A percentile compares a stretch with the other conserved stretches of the same genome.
phyloP scores from a whole-genome alignment of 2,329 filamentous ascomycete species.

The Xylariaceae sp. region DNA sequence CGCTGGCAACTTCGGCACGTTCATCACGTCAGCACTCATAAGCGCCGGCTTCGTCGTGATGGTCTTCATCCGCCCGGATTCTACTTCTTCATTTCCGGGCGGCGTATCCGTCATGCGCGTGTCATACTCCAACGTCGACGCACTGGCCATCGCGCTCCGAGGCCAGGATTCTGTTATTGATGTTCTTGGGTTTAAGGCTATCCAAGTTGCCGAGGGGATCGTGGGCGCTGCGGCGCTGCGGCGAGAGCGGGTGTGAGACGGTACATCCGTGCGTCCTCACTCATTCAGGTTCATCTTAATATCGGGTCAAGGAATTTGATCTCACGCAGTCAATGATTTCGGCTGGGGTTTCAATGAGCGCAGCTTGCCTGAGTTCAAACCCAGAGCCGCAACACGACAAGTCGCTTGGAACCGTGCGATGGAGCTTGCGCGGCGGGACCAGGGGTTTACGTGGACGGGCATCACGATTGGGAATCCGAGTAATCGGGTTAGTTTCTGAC shows the following conservation, averaged over 20 bases:
- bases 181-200: slow-evolving; percentile 23
- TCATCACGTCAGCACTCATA: slow-evolving; percentile 26
- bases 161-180: slow-evolving; percentile 31
- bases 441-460: slow-evolving; percentile 30
- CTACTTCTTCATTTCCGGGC: slow-evolving; percentile 21
- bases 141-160: slow-evolving; percentile 21
- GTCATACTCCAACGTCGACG: slow-evolving; percentile 21
- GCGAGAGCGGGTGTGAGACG: slow-evolving; percentile 29
- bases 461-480: slow-evolving; percentile 31
- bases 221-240: slow-evolving; percentile 32
- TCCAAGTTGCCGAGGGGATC: slow-evolving; percentile 22
- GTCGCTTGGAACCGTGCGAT: slow-evolving; percentile 24
- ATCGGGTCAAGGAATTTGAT: neutral
- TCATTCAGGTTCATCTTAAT: neutral
- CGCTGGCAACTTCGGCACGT: slow-evolving; percentile 28
- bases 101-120: slow-evolving; percentile 20
- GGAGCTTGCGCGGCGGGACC: slow-evolving; percentile 16
- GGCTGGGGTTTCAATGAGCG: slow-evolving; percentile 27
- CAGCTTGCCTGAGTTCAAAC: slow-evolving; percentile 26
- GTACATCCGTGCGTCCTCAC: slow-evolving; percentile 22
- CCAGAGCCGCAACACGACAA: slow-evolving; percentile 18
- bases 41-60: slow-evolving; percentile 26
- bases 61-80: slow-evolving; percentile 24
- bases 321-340: slow-evolving; percentile 24
- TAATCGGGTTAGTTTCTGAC: slow-evolving; percentile 28